These are phyloP conservation scores for Fragaria iinumae DNA, from an alignment of 306 rosid species.

Conservation along the genomic window DNA sequence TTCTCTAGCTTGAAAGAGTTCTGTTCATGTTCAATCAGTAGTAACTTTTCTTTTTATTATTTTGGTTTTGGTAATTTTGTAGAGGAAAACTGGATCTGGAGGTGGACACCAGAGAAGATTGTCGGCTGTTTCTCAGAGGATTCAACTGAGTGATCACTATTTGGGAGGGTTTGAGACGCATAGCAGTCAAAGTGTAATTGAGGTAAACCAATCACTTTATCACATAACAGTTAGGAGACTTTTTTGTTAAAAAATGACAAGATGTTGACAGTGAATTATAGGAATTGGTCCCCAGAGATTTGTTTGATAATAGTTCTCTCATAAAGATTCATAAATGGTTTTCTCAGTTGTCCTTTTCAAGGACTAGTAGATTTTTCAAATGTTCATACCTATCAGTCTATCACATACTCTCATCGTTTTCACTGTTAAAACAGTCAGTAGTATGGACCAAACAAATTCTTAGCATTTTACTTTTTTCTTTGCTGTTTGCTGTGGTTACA, in stretches of 20 bases:
- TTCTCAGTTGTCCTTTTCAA: slow-evolving; percentile 26
- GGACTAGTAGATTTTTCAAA: neutral
- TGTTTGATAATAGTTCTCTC: slow-evolving; percentile 11
- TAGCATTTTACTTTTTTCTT: neutral
- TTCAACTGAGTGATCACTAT: slow-evolving; percentile 31
- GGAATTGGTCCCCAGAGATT: slow-evolving; percentile 5
- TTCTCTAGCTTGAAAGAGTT: neutral
- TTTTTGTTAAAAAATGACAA: neutral
- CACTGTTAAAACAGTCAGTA: neutral
- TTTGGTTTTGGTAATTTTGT: slow-evolving; percentile 20
- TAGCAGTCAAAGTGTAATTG: slow-evolving; percentile 41
- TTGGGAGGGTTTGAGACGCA: slow-evolving; percentile 42
- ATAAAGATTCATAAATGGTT: slow-evolving; percentile 1
- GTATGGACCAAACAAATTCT: neutral
- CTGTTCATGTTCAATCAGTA: neutral
- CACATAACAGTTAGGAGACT: neutral
- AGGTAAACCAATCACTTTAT: slow-evolving; percentile 42
- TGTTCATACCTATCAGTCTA: neutral
- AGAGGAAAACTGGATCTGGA: slow-evolving; percentile 48
- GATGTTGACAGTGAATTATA: slow-evolving; percentile 23
- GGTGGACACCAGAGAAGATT: slow-evolving; percentile 48
- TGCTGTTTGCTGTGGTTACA: neutral
- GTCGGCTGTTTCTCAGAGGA: slow-evolving; percentile 45
- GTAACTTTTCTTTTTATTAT: neutral
- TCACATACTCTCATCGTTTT: neutral